phyloP scores from a whole-genome alignment of 208 protist species.

The Acanthamoeba lenticulata region DNA sequence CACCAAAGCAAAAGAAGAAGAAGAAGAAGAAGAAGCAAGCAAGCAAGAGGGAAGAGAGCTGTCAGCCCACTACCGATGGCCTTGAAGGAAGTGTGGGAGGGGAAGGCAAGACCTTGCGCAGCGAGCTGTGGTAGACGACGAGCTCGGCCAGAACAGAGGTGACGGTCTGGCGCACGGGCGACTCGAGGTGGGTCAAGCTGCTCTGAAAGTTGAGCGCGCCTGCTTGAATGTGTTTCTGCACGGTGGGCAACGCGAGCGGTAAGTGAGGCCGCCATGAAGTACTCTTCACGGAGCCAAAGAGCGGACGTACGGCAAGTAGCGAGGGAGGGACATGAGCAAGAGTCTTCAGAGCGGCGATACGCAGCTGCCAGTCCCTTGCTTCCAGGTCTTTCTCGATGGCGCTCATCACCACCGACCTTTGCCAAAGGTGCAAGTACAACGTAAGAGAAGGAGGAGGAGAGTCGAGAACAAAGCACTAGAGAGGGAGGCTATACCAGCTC shows the following conservation, averaged over 20 bases:
- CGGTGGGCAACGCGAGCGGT: not conserved
- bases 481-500: not conserved
- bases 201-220: not conserved
- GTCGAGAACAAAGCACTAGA: not conserved
- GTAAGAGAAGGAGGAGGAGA: not conserved
- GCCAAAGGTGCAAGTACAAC: not conserved
- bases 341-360: conserved; percentile 39
- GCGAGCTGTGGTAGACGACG: not conserved
- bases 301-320: not conserved
- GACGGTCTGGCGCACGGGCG: conserved; percentile 15
- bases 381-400: not conserved
- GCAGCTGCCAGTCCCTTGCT: conserved; percentile 48
- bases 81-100: too few relatives aligned
- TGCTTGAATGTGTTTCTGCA: not conserved
- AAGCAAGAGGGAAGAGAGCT: too few relatives aligned
- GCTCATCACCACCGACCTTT: conserved; percentile 1
- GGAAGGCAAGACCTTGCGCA: conserved; percentile 30
- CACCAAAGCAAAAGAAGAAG: too few relatives aligned
- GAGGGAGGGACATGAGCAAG: conserved; percentile 9
- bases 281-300: not conserved
- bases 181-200: not conserved
- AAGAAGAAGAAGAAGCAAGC: too few relatives aligned
- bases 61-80: too few relatives aligned
- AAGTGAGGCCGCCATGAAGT: too few relatives aligned
- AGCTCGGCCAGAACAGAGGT: not conserved